These are phyloP conservation scores for Candida pseudoglaebosa DNA, from an alignment of 805 yeast species.

Conservation along the genomic window DNA sequence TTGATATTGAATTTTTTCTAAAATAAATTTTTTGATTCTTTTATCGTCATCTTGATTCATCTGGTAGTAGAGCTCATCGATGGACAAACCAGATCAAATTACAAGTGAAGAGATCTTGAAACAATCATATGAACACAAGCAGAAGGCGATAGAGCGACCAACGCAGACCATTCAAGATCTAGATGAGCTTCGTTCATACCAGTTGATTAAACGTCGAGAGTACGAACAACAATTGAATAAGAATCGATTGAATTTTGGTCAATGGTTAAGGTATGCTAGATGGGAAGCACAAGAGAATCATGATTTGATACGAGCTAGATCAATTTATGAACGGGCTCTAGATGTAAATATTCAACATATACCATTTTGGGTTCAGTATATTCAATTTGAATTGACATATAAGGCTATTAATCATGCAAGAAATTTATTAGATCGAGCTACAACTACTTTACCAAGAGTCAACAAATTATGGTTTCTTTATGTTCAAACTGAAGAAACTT, in stretches of 20 bases:
- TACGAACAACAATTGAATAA: constrained; percentile 85
- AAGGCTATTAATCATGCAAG: constrained; percentile 84
- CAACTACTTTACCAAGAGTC: constrained; percentile 66
- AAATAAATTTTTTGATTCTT: not conserved
- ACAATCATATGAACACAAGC: constrained; percentile 28
- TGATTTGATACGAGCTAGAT: constrained; percentile 75
- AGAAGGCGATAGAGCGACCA: constrained; percentile 23
- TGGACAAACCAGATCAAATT: constrained; percentile 18
- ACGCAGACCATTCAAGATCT: constrained; percentile 51
- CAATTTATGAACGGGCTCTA: constrained; percentile 83
- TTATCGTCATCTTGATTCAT: not conserved
- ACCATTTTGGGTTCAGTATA: constrained; percentile 82
- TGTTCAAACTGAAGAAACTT: constrained; percentile 75
- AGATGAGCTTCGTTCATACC: constrained; percentile 76
- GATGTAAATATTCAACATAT: constrained; percentile 71
- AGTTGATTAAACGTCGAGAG: constrained; percentile 72
- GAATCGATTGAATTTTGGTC: constrained; percentile 75
- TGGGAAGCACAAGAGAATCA: constrained; percentile 77
- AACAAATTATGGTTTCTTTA: constrained; percentile 87
- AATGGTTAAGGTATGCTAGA: constrained; percentile 89
- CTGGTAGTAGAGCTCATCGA: not conserved
- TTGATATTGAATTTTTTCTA: not conserved
- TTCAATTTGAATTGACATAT: constrained; percentile 68
- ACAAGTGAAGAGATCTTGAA: constrained; percentile 35
- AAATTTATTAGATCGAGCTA: constrained; percentile 76